These are phyloP conservation scores for Macrophomina phaseolina DNA, from an alignment of 2,329 filamentous ascomycete species.

Conservation along the genomic window DNA sequence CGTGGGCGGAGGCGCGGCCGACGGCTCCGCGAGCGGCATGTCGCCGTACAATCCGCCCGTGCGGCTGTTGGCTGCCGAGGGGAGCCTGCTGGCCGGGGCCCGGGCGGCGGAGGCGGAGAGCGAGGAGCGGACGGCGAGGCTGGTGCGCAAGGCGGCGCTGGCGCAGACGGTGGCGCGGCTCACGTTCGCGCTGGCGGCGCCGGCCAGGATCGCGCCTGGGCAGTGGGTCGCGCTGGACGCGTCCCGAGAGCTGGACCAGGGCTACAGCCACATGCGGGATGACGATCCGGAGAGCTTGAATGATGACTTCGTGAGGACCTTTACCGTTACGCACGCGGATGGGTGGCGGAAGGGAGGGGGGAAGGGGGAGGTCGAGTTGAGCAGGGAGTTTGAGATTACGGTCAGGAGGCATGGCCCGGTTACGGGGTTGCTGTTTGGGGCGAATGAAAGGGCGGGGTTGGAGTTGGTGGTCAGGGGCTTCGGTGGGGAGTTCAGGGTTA, in stretches of 20 bases:
- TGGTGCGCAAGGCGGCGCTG: conserved; percentile 65
- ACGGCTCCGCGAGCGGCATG: background rate
- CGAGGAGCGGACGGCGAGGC: conserved; percentile 53
- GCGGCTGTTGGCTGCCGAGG: conserved; percentile 68
- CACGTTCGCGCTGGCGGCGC: conserved; percentile 55
- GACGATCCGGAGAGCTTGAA: conserved; percentile 80
- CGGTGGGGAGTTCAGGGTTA: conserved; percentile 64
- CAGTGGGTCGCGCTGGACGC: conserved; percentile 83
- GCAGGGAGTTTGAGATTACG: conserved; percentile 68
- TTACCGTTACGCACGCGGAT: conserved; percentile 75
- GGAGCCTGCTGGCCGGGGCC: conserved; percentile 34
- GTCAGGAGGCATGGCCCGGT: conserved; percentile 67
- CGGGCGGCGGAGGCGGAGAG: background rate
- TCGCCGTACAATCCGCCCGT: conserved; percentile 83
- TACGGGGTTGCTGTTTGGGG: conserved; percentile 67
- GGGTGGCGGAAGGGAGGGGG: conserved; percentile 17
- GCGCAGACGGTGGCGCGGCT: conserved; percentile 73
- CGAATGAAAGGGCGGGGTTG: conserved; percentile 45
- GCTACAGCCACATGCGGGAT: conserved; percentile 84
- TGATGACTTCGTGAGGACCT: conserved; percentile 83
- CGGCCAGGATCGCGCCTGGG: conserved; percentile 65
- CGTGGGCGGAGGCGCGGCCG: conserved; percentile 33
- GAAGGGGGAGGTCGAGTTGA: background rate
- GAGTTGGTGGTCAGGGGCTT: conserved; percentile 75
- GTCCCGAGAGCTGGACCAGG: conserved; percentile 68